Evolutionary conservation across 2,329 filamentous ascomycete genomes (phyloP).

Genomic region (Aspergillus costaricaensis): DNA sequence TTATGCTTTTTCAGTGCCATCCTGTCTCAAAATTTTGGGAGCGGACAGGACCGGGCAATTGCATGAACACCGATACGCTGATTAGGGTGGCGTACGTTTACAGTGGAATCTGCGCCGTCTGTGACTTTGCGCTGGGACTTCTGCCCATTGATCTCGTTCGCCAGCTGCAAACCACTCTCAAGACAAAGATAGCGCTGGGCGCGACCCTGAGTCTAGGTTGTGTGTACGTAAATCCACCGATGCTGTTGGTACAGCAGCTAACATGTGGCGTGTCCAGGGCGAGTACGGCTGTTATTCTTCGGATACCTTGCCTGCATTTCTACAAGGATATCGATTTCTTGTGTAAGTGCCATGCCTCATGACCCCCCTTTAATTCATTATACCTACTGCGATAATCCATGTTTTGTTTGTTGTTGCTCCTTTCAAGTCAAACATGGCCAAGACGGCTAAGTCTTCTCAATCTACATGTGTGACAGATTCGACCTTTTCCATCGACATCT

Average conservation of each 20-base stretch:
- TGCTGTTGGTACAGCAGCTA: neutral
- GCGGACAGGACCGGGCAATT: conserved; percentile 37
- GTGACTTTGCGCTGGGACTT: conserved; percentile 52
- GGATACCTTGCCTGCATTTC: conserved; percentile 46
- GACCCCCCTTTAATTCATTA: neutral
- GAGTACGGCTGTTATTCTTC: conserved; percentile 43
- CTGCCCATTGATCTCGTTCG: conserved; percentile 55
- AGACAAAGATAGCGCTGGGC: conserved; percentile 53
- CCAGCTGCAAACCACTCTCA: conserved; percentile 54
- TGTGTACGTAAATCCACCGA: conserved; percentile 26
- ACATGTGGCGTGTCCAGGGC: conserved; percentile 13
- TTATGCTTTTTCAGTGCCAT: conserved; percentile 52
- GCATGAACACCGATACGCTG: conserved; percentile 48
- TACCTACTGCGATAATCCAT: too few relatives aligned
- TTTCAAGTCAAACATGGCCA: too few relatives aligned
- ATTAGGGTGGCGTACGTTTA: conserved; percentile 53
- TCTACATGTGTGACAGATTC: conserved; percentile 23
- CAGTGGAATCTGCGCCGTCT: conserved; percentile 44
- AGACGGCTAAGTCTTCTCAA: neutral
- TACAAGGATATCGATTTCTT: conserved; percentile 38
- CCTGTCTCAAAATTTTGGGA: conserved; percentile 55
- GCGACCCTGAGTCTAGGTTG: conserved; percentile 57
- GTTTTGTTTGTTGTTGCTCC: too few relatives aligned
- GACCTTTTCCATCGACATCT: conserved; percentile 46
- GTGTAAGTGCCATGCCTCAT: conserved; percentile 21